Evolutionary conservation across 345 rosid genomes (phyloP), one percentile per base, ranked within the genome.

Genomic region (Carallia pectinifolia): DNA sequence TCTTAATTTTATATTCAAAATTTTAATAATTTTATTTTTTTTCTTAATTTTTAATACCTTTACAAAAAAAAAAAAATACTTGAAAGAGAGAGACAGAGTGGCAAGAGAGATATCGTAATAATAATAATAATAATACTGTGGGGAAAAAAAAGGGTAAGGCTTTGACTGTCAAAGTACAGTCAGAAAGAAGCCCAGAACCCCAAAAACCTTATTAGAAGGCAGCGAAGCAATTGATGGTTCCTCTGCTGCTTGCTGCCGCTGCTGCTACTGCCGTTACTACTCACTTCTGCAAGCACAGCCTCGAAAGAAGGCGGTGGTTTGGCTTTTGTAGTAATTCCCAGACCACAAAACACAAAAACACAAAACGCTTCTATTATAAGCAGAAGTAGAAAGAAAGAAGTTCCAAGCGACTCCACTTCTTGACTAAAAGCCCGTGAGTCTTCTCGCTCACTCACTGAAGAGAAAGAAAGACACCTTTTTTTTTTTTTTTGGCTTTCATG

Each of bases 241-340:
- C 23, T 59, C 69, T 61, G 47, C 70, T 4, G 66, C 73, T 66
- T 61, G 47, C 70, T 4, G 66, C 73, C 62, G 18, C 39, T 7
- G 18, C 58, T 53, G 1, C 68, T 60, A 18, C 66, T 68, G 68
- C 64, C 54, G 37, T 61, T 56, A 64, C 56, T 36, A 55, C 34
- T 33, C 34, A 19, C 18, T 66, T 53, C 60, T 72, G 68, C 68
- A 61, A 23, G 15, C 71, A 23, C 23, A 27, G 61, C 23, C 65
- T 55, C 9, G 68, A 30, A 23, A 61, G 39, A 40, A 59, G 81
- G 85, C 73, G 73, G 81, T 76, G 77, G 83, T 71, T 62, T 64
- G 77, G 73, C 74, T 74, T 52, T 61, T 61, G 68, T 66, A 58
- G 67, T 63, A 58, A 63, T 23, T 64, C 67, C 18, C 48, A 53